Evolutionary conservation across 2,329 filamentous ascomycete species (phyloP), one percentile per base, ranked within the genome.

Genomic region (Penicillium sp.): DNA sequence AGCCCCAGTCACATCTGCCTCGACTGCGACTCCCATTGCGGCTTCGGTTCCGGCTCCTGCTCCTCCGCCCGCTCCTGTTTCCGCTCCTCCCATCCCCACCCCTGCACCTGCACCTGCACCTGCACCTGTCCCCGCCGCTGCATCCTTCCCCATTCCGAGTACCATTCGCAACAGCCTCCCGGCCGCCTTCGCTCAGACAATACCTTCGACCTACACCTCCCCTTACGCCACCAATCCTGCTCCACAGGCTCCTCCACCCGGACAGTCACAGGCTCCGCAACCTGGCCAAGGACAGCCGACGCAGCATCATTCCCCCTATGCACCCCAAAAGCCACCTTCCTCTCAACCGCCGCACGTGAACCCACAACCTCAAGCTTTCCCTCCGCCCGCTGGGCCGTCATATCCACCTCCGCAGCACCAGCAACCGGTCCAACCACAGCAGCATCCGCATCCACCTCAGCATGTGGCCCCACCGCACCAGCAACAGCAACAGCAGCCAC

Each of bases 161-260:
- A 62, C 64, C 13, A 61, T 70, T 48, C 65, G 65, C 48, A 69
- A 63, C 52, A 69, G 61, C 45, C 65, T 71, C 41, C 69, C 68
- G 14, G 59, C 65, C 20, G 65, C 68, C 11, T 70, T 72, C 46
- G 65, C 68, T 24, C 60, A 64, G 35, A 61, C 63, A 8, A 59
- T 58, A 6, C 62, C 65, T 14, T 62, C 67, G 35, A 67, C 65
- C 7, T 72, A 72, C 45, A 67, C 65, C 31, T 71, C 69, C 22
- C 69, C 69, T 26, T 72, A 72, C 51, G 64, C 68, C 38, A 64
- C 64, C 45, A 62, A 67, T 36, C 63, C 69, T 11, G 59, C 69
- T 22, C 60, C 66, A 20, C 63, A 63, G 40, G 54, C 59, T 14
- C 52, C 60, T 40, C 66, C 65, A 45, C 55, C 59, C 38, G 63